phyloP scores from a whole-genome alignment of 257 asterid species.

The Plantago elongata region DNA sequence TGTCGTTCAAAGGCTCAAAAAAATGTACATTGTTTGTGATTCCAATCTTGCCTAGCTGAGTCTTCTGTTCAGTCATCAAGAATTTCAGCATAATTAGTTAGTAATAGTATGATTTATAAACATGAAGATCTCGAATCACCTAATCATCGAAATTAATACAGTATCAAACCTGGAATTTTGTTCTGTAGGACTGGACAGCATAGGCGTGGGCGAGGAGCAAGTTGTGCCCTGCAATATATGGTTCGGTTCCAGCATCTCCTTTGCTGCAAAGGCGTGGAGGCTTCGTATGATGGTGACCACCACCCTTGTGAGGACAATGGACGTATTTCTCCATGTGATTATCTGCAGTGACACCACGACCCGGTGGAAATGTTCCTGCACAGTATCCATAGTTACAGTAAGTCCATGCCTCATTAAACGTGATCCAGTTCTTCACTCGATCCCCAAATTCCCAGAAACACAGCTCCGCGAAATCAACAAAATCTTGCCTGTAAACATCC shows the following conservation, averaged over 20 bases:
- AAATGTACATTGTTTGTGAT: conserved; percentile 9
- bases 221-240: conserved; percentile 32
- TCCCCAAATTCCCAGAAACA: conserved; percentile 46
- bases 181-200: conserved; percentile 7
- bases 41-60: conserved; percentile 24
- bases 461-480: conserved; percentile 32
- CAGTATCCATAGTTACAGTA: conserved; percentile 24
- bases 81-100: too few species aligned
- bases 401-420: conserved; percentile 37
- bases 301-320: background rate
- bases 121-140: too few species aligned
- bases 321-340: background rate
- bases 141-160: conserved; percentile 8
- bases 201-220: conserved; percentile 31
- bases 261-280: background rate
- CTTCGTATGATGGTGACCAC: background rate
- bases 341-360: conserved; percentile 17
- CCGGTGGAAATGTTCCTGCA: conserved; percentile 21
- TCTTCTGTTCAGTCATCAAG: conserved; percentile 5
- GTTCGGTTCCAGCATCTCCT: conserved; percentile 33
- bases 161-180: conserved; percentile 3
- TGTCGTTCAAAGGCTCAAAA: conserved; percentile 7
- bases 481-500: conserved; percentile 25
- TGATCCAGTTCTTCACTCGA: conserved; percentile 40
- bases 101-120: conserved; percentile 1